Conservation (phyloP, 345 rosid species). For the Lepidium sativum region DNA sequence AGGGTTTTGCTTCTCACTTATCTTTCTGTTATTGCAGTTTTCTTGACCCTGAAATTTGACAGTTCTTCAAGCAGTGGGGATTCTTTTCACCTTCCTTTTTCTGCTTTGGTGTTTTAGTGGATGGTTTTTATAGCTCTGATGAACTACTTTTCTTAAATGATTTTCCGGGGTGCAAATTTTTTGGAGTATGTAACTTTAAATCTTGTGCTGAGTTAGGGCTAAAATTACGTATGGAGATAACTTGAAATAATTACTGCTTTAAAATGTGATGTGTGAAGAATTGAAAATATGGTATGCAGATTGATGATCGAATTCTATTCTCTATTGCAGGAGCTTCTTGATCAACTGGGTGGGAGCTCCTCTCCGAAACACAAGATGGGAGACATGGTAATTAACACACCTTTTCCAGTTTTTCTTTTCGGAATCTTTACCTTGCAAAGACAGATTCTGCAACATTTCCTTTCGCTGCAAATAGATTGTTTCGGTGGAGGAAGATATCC, state of each 20-base stretch:
- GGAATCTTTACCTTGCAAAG: neutral
- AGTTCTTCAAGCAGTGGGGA: neutral
- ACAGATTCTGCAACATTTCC: neutral
- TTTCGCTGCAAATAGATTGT: constrained; percentile 37
- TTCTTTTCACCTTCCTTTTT: neutral
- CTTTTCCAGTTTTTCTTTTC: neutral
- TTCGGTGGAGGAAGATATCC: constrained; percentile 51
- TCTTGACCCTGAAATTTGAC: neutral
- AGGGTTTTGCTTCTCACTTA: neutral
- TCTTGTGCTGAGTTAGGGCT: neutral
- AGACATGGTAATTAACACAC: constrained; percentile 35
- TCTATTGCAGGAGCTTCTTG: constrained; percentile 4
- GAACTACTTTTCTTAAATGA: neutral
- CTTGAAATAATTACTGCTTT: neutral
- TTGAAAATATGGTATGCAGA: neutral
- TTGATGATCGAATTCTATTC: constrained; percentile 5
- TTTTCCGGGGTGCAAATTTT: neutral
- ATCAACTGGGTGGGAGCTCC: neutral
- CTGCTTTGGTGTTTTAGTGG: neutral
- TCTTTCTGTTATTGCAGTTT: neutral
- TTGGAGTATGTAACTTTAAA: neutral
- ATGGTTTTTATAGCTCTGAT: neutral
- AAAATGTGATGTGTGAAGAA: neutral
- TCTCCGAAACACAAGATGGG: constrained; percentile 26
- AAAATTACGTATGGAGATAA: neutral